phyloP scores from a whole-genome alignment of 352 stramenopile genomes.

The Phytophthora citricola region DNA sequence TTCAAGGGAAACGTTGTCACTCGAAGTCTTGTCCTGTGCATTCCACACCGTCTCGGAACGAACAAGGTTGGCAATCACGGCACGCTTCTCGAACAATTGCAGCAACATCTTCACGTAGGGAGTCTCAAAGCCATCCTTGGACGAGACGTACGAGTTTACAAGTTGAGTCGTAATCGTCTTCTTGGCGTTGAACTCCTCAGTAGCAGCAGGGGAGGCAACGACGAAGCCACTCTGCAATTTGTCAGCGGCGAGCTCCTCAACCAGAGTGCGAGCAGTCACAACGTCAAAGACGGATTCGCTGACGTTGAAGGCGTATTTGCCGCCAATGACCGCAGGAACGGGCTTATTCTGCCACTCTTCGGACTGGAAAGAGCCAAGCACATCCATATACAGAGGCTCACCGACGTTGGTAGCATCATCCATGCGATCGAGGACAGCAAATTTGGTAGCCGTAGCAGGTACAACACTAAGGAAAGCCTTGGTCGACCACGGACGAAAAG shows the following conservation, averaged over 20 bases:
- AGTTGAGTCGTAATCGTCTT: constrained; percentile 45
- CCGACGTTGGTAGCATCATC: constrained; percentile 88
- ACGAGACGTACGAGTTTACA: constrained; percentile 60
- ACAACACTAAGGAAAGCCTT: constrained; percentile 80
- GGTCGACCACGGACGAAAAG: constrained; percentile 91
- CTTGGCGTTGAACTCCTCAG: constrained; percentile 38
- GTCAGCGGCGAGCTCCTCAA: constrained; percentile 68
- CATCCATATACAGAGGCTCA: constrained; percentile 93
- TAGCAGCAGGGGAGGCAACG: constrained; percentile 42
- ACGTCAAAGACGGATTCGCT: constrained; percentile 84
- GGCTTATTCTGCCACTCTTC: constrained; percentile 69
- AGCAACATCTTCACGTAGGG: constrained; percentile 85
- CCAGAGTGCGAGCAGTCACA: constrained; percentile 76
- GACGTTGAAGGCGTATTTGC: constrained; percentile 79
- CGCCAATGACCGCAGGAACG: constrained; percentile 76
- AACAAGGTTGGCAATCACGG: constrained; percentile 77
- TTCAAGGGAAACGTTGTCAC: constrained; percentile 52
- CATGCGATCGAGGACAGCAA: constrained; percentile 93
- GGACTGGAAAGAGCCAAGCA: constrained; percentile 91
- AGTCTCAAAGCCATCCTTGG: constrained; percentile 67
- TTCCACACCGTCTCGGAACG: constrained; percentile 76
- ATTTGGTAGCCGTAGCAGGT: constrained; percentile 73
- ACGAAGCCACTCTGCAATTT: constrained; percentile 79
- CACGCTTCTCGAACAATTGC: constrained; percentile 75
- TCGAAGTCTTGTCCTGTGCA: constrained; percentile 43